phyloP scores from a whole-genome alignment of 2,329 filamentous ascomycete species.

The Penicillium thymicola region DNA sequence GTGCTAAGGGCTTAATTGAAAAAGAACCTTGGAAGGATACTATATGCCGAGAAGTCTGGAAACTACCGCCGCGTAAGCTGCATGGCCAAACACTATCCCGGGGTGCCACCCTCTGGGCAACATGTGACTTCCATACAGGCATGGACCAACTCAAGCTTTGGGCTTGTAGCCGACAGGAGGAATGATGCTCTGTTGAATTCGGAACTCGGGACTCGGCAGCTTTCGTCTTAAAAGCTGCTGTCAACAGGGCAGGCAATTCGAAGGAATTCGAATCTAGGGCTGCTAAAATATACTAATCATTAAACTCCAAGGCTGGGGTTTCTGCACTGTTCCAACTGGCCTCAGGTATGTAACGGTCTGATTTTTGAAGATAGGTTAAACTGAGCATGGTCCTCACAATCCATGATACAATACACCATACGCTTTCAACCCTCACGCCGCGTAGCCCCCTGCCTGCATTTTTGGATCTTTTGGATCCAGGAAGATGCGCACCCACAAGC shows the following conservation, averaged over 20 bases:
- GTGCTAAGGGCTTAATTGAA: slow-evolving; percentile 39
- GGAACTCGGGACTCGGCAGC: too few relatives aligned
- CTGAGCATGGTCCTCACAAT: background rate
- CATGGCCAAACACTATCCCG: slow-evolving; percentile 40
- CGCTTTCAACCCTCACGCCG: background rate
- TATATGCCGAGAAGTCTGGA: slow-evolving; percentile 29
- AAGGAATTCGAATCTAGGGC: background rate
- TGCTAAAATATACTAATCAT: background rate
- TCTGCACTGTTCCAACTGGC: background rate
- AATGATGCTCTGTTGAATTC: slow-evolving; percentile 20
- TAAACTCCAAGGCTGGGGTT: too few relatives aligned
- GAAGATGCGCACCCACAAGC: background rate
- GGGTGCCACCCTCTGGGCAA: slow-evolving; percentile 43
- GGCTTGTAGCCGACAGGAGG: slow-evolving; percentile 37
- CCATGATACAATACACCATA: background rate
- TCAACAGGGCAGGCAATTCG: background rate
- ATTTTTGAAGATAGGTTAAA: background rate
- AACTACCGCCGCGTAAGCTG: slow-evolving; percentile 33
- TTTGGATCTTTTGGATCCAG: background rate
- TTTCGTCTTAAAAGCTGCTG: background rate
- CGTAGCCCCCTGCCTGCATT: background rate
- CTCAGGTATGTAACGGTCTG: background rate
- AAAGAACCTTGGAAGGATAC: slow-evolving; percentile 1
- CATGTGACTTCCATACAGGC: slow-evolving; percentile 39
- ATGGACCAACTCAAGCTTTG: slow-evolving; percentile 39